Evolutionary conservation across 768 basidiomycete genomes (phyloP).

Genomic region (Hygrophoropsis aurantiaca): DNA sequence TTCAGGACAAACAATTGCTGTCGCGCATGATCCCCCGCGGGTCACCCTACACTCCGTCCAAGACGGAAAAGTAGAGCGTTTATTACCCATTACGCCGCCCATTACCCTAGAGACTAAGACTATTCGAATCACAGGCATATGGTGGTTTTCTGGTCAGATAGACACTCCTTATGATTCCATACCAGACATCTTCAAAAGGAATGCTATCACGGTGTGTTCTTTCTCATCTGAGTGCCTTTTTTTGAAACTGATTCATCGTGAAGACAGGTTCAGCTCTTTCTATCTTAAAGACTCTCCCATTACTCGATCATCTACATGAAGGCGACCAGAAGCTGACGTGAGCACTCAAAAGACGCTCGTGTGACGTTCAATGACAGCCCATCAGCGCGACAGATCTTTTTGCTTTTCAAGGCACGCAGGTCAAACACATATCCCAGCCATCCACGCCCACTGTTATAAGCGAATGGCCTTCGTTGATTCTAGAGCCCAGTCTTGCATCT

Average conservation of each 20-base stretch:
- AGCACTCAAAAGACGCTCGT: slow-evolving; percentile 19
- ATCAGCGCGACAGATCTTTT: slow-evolving; percentile 76
- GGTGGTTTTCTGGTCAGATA: slow-evolving; percentile 69
- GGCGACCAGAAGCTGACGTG: slow-evolving; percentile 68
- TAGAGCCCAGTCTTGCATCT: slow-evolving; percentile 57
- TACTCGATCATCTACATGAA: slow-evolving; percentile 70
- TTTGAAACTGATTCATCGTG: slow-evolving; percentile 11
- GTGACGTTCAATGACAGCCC: slow-evolving; percentile 12
- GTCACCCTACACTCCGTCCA: slow-evolving; percentile 77
- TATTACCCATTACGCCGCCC: slow-evolving; percentile 36
- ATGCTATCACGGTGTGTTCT: slow-evolving; percentile 56
- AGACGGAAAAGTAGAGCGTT: slow-evolving; percentile 61
- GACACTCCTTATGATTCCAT: slow-evolving; percentile 41
- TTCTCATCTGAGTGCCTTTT: slow-evolving; percentile 1
- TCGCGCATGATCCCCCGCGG: slow-evolving; percentile 66
- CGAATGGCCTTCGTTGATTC: slow-evolving; percentile 66
- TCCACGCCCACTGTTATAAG: slow-evolving; percentile 59
- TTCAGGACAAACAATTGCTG: slow-evolving; percentile 68
- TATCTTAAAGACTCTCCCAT: slow-evolving; percentile 63
- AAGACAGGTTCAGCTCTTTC: slow-evolving; percentile 81
- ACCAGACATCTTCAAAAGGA: slow-evolving; percentile 76
- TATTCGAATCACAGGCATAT: slow-evolving; percentile 49
- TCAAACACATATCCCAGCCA: slow-evolving; percentile 42
- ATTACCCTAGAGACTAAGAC: slow-evolving; percentile 12
- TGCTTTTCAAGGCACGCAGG: slow-evolving; percentile 73